These are phyloP conservation scores for Umbelopsis sp. DNA, from an alignment of 371 early-diverging fungal species.

Conservation along the genomic window DNA sequence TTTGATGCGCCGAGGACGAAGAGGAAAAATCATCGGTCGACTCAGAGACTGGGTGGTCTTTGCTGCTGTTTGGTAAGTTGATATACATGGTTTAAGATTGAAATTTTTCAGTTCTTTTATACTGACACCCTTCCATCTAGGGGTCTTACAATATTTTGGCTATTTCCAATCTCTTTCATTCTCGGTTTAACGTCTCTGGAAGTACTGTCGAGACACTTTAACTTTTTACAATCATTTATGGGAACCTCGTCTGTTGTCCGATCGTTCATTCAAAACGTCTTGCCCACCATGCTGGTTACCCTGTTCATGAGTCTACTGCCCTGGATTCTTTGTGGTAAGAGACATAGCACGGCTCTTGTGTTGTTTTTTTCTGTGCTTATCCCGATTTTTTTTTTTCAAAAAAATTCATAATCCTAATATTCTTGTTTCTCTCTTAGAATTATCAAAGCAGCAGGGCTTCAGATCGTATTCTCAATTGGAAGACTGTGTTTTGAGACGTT, in stretches of 20 bases:
- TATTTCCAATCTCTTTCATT: conserved; percentile 71
- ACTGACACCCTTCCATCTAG: conserved; percentile 37
- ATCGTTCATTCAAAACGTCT: conserved; percentile 64
- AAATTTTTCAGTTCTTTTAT: conserved; percentile 28
- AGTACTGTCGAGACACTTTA: conserved; percentile 65
- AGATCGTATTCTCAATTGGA: conserved; percentile 65
- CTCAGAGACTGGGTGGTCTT: conserved; percentile 54
- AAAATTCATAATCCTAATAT: no score
- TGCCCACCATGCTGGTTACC: conserved; percentile 67
- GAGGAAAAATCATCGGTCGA: conserved; percentile 39
- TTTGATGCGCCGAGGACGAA: conserved; percentile 60
- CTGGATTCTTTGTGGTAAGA: conserved; percentile 50
- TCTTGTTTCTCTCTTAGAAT: conserved; percentile 29
- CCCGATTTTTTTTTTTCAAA: no score
- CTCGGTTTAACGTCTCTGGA: conserved; percentile 73
- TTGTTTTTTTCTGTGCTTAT: no score
- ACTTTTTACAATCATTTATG: conserved; percentile 55
- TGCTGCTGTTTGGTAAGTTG: conserved; percentile 60
- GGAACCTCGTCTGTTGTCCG: conserved; percentile 48
- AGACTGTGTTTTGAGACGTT: conserved; percentile 70
- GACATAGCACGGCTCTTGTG: no score
- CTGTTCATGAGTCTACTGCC: conserved; percentile 70
- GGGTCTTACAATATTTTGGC: conserved; percentile 72
- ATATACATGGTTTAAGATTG: conserved; percentile 24
- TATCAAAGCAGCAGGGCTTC: conserved; percentile 62